A percentile compares a stretch with the other conserved stretches of the same genome.
phyloP scores from a whole-genome alignment of 2,329 filamentous ascomycete genomes.

The Magnaporthiopsis incrustans region DNA sequence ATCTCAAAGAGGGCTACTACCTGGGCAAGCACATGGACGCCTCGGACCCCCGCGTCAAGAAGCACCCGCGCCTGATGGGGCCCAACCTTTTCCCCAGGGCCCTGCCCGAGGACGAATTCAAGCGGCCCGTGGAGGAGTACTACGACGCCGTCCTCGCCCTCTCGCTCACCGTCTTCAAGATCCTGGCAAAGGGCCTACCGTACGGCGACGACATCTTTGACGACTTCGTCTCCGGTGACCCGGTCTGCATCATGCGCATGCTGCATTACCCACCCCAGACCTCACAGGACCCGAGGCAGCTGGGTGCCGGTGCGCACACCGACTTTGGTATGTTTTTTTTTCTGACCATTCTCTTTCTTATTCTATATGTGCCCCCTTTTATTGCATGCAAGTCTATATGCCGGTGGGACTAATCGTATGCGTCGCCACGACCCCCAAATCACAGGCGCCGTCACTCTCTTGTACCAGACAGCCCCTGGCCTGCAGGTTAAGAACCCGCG shows the following conservation, averaged over 20 bases:
- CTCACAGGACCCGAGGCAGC: slow-evolving; percentile 21
- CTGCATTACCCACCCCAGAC: slow-evolving; percentile 41
- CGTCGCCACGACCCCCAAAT: background rate
- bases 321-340: slow-evolving; percentile 34
- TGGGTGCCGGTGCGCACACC: slow-evolving; percentile 39
- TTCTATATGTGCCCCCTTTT: background rate
- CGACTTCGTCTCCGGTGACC: slow-evolving; percentile 31
- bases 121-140: slow-evolving; percentile 30
- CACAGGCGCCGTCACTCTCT: slow-evolving; percentile 39
- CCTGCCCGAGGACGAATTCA: slow-evolving; percentile 23
- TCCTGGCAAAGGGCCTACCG: slow-evolving; percentile 33
- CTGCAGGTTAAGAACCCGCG: slow-evolving; percentile 42
- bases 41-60: slow-evolving; percentile 18
- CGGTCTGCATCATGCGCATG: slow-evolving; percentile 34
- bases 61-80: slow-evolving; percentile 32
- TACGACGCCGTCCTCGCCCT: slow-evolving; percentile 30
- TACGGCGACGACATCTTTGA: slow-evolving; percentile 32
- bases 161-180: slow-evolving; percentile 30
- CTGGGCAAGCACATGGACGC: slow-evolving; percentile 29
- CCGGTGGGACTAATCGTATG: background rate
- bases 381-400: background rate
- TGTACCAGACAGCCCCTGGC: slow-evolving; percentile 43
- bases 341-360: too few species aligned
- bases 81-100: slow-evolving; percentile 28
- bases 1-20: slow-evolving; percentile 39